Base-by-base conservation (phyloP, 176 grass and related monocot genomes). In the Tuctoria greenei region DNA sequence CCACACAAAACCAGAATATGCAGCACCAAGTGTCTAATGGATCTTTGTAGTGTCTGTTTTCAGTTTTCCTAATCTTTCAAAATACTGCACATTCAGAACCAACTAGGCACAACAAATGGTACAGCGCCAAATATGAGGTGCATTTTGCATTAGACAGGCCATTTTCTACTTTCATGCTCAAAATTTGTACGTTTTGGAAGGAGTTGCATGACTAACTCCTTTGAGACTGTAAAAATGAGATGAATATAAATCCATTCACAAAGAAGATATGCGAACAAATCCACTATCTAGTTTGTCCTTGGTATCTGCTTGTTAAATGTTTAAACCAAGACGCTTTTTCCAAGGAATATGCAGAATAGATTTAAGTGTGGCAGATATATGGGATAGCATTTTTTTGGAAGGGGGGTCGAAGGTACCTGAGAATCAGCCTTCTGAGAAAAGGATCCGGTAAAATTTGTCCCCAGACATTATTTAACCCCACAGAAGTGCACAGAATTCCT, bases 391-490 rank as follows among this genome's bases (percentile, higher is more conserved):
- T 31, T 31, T 31, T 31, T 31, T 31, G n/a, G n/a, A n/a, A 31
- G 1, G 31, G 31, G 31, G 31, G n/a, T n/a, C n/a, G 3, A 31
- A 62, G 17, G 46, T 88, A 99, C 96, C 96, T 95, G 54, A 93
- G 41, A 72, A 99, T 95, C 28, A 99, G 82, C 35, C 96, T 85
- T 62, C 92, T 84, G 27, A 95, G 80, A 85, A 99, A 92, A 65
- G 89, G 89, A 85, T 99, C 92, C 43, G 92, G 80, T 85, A 99
- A 81, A 83, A 99, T 79, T 80, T 92, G 96, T 57, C 73, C 85
- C 96, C 96, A 99, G 51, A 99, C 87, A 73, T 59, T 69, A 72
- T 93, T 79, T 46, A 99, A 82, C 41, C 74, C 83, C 49, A 86
- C 88, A 69, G 85, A 95, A 51, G 69, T 92, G 74, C 87, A 89